These are phyloP conservation scores for Talaromyces trachyspermus DNA, from an alignment of 495 filamentous ascomycete species.

Conservation along the genomic window DNA sequence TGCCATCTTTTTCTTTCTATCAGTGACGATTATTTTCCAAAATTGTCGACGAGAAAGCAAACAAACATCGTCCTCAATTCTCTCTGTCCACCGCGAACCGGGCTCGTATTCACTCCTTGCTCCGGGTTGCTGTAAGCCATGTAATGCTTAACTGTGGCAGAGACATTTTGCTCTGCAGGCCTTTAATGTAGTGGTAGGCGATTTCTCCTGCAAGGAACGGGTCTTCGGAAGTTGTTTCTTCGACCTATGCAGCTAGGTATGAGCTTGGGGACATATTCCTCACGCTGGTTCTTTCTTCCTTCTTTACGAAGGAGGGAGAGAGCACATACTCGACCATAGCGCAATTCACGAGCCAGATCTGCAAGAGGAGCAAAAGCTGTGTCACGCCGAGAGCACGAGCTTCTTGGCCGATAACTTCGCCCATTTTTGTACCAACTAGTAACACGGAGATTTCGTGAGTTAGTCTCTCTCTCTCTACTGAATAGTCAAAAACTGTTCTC, in stretches of 20 bases:
- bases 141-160: constrained; percentile 65
- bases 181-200: constrained; percentile 51
- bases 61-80: constrained; percentile 55
- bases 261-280: neutral
- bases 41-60: neutral
- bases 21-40: neutral
- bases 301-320: no score
- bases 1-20: constrained; percentile 36
- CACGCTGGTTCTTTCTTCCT: neutral
- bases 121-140: constrained; percentile 57
- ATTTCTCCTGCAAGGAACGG: constrained; percentile 54
- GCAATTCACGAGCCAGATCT: constrained; percentile 59
- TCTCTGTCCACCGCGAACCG: constrained; percentile 60
- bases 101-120: constrained; percentile 61
- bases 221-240: constrained; percentile 64
- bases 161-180: constrained; percentile 56
- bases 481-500: no score
- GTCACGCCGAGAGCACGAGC: constrained; percentile 55
- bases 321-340: constrained; percentile 49
- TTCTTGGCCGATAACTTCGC: constrained; percentile 50
- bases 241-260: constrained; percentile 33
- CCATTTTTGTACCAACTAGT: constrained; percentile 56
- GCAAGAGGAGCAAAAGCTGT: constrained; percentile 60
- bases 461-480: no score
- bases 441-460: no score